Conservation (phyloP, 352 stramenopile genomes). For the Phytophthora pinifolia region DNA sequence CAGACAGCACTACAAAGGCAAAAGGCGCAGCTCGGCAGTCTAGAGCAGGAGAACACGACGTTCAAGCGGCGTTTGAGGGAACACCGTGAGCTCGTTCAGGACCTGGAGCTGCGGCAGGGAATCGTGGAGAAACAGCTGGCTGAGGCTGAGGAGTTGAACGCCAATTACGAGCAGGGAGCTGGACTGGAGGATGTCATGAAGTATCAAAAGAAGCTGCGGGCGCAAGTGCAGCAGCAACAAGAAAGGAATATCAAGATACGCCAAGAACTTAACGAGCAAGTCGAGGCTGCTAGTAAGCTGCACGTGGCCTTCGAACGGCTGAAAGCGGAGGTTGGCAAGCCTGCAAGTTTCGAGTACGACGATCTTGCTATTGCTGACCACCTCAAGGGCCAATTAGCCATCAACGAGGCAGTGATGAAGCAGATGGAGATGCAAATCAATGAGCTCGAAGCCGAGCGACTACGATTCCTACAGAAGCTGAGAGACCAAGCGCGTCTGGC, state of each 20-base stretch:
- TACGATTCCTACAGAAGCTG: conserved; percentile 58
- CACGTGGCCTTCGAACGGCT: conserved; percentile 59
- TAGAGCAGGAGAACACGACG: conserved; percentile 38
- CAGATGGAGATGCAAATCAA: conserved; percentile 69
- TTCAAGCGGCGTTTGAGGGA: conserved; percentile 54
- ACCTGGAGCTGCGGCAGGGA: conserved; percentile 54
- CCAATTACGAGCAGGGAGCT: conserved; percentile 61
- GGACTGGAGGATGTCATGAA: conserved; percentile 75
- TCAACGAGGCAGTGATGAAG: conserved; percentile 51
- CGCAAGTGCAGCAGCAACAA: conserved; percentile 63
- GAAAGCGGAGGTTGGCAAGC: conserved; percentile 53
- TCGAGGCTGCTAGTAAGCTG: conserved; percentile 57
- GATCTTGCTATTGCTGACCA: conserved; percentile 54
- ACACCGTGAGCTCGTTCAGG: conserved; percentile 44
- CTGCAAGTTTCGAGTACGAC: conserved; percentile 55
- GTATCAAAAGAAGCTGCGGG: conserved; percentile 70
- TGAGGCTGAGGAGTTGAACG: conserved; percentile 65
- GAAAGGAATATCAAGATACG: conserved; percentile 59
- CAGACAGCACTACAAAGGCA: conserved; percentile 39
- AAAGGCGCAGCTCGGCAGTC: conserved; percentile 22
- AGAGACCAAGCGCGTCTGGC: conserved; percentile 52
- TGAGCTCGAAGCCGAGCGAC: conserved; percentile 60
- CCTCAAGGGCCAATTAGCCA: conserved; percentile 56
- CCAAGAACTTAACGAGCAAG: conserved; percentile 58
- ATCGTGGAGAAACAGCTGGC: conserved; percentile 60